Percentiles rank a stretch among this genome's conserved stretches.
Evolutionary conservation across 2,329 filamentous ascomycete genomes (phyloP).

Genomic region (Paraconiothyrium brasiliense): DNA sequence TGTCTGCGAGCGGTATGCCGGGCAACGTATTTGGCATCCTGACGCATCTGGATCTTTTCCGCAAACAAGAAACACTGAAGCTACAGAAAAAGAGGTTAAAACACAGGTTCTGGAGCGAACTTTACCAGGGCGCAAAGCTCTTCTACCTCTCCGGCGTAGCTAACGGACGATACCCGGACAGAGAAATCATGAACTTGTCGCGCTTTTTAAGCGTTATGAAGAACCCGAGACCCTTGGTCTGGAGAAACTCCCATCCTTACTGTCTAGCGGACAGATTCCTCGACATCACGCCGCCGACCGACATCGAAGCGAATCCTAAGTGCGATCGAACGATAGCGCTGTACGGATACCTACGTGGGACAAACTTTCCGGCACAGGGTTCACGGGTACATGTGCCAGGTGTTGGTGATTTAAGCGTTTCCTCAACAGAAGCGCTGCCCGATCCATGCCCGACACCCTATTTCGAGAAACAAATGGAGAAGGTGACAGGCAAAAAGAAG

Average conservation of each 20-base stretch:
- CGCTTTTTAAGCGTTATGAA: conserved; percentile 99
- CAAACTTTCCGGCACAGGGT: conserved; percentile 87
- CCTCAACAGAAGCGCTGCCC: conserved; percentile 84
- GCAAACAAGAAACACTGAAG: conserved; percentile 89
- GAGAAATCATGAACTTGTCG: conserved; percentile 94
- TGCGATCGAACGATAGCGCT: conserved; percentile 91
- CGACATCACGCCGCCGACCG: conserved; percentile 92
- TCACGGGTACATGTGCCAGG: conserved; percentile 93
- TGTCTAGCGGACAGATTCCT: conserved; percentile 92
- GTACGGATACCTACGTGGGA: conserved; percentile 93
- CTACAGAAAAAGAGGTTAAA: conserved; percentile 97
- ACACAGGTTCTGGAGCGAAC: conserved; percentile 93
- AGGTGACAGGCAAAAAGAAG: conserved; percentile 82
- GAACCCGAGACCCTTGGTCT: conserved; percentile 93
- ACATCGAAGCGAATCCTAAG: conserved; percentile 86
- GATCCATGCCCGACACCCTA: conserved; percentile 95
- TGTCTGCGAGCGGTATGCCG: conserved; percentile 96
- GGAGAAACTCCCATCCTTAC: conserved; percentile 97
- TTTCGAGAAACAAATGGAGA: conserved; percentile 87
- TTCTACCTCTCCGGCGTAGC: conserved; percentile 97
- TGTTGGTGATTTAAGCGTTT: conserved; percentile 85
- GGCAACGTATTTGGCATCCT: conserved; percentile 98
- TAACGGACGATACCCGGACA: conserved; percentile 94
- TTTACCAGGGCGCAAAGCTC: conserved; percentile 95
- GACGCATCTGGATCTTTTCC: conserved; percentile 94